phyloP scores from a whole-genome alignment of 257 asterid genomes.

The Solanum chiquidenum region DNA sequence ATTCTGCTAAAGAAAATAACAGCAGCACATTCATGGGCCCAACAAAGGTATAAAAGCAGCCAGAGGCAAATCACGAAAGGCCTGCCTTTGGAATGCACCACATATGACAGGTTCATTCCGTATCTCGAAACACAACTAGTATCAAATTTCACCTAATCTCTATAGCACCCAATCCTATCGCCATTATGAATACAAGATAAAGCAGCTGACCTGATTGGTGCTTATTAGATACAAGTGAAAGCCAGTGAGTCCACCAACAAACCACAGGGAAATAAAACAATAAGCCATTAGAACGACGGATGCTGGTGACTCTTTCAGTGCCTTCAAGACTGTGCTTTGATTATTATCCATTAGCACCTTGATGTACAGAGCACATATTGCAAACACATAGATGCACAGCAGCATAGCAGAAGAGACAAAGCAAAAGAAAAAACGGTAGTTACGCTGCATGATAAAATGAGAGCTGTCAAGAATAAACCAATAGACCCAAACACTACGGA shows the following conservation, averaged over 20 bases:
- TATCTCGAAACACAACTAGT: neutral
- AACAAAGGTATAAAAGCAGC: neutral
- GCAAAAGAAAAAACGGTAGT: conserved; percentile 90
- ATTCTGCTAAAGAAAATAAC: neutral
- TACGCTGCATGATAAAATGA: conserved; percentile 59
- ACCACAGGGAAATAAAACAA: conserved; percentile 93
- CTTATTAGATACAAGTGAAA: conserved; percentile 86
- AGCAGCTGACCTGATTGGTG: conserved; percentile 77
- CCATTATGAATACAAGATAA: neutral
- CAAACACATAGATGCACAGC: conserved; percentile 86
- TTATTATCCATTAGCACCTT: conserved; percentile 78
- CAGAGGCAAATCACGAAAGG: neutral
- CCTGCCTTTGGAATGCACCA: neutral
- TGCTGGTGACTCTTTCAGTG: conserved; percentile 95
- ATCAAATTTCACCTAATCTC: neutral
- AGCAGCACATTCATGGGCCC: neutral
- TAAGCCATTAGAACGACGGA: conserved; percentile 74
- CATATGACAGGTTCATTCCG: neutral
- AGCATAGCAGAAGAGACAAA: conserved; percentile 84
- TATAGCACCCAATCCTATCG: neutral
- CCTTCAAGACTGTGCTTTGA: conserved; percentile 83
- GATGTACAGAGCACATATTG: conserved; percentile 77
- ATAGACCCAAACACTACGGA: neutral
- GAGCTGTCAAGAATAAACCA: neutral
- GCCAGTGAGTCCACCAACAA: conserved; percentile 98